A percentile compares a stretch with the other conserved stretches of the same genome.
Conservation (phyloP, 306 rosid species). For the Crotalaria pallida region DNA sequence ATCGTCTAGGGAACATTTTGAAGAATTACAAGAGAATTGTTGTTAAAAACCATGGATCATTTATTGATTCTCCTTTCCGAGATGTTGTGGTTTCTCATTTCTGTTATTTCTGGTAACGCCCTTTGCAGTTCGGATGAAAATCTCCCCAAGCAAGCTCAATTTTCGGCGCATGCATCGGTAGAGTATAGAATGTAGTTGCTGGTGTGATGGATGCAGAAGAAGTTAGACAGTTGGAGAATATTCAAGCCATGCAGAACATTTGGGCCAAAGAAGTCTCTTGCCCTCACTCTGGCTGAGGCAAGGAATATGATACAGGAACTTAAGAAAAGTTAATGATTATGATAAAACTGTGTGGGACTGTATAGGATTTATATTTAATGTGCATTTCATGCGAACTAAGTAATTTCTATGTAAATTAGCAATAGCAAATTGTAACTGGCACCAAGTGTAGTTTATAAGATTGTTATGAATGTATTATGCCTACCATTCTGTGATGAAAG, state of each 20-base stretch:
- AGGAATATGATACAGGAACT: constrained; percentile 51
- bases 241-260: constrained; percentile 38
- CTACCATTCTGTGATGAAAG: neutral
- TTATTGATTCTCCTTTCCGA: constrained; percentile 53
- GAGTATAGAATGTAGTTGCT: constrained; percentile 60
- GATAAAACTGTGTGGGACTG: neutral
- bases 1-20: constrained; percentile 55
- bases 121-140: constrained; percentile 60
- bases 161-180: constrained; percentile 55
- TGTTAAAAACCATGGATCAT: constrained; percentile 57
- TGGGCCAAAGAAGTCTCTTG: constrained; percentile 58
- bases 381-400: neutral
- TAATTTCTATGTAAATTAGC: neutral
- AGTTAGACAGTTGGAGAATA: constrained; percentile 32
- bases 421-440: neutral
- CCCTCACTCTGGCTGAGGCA: constrained; percentile 42
- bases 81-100: constrained; percentile 45
- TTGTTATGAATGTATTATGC: neutral
- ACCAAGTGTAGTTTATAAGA: neutral
- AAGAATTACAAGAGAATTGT: constrained; percentile 46
- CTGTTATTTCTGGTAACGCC: constrained; percentile 42
- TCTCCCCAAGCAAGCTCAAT: constrained; percentile 52
- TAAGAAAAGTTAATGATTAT: constrained; percentile 20
- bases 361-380: neutral
- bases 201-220: constrained; percentile 49